Conservation (phyloP, 805 yeast genomes). For the Zygosaccharomyces bisporus region DNA sequence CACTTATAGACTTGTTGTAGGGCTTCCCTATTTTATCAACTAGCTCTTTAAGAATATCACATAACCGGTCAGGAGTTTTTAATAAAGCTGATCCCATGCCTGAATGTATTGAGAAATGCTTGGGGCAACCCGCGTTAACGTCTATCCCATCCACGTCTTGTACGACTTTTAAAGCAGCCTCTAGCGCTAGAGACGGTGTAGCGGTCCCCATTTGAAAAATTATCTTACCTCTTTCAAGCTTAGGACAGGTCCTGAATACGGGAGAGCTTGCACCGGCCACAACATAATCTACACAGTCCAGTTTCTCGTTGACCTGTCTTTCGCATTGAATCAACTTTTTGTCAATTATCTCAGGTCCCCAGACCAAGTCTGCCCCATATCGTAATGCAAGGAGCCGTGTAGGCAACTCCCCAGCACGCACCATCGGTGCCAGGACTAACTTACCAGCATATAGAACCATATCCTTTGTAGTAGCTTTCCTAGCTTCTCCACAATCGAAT, state of each 20-base stretch:
- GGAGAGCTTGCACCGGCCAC: constrained; percentile 24
- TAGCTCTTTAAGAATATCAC: constrained; percentile 59
- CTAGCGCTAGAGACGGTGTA: constrained; percentile 75
- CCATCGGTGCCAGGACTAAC: constrained; percentile 93
- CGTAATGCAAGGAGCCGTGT: constrained; percentile 73
- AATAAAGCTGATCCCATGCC: constrained; percentile 98
- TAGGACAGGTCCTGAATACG: constrained; percentile 70
- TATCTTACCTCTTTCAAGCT: constrained; percentile 57
- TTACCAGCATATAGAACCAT: constrained; percentile 75
- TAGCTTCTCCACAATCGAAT: not conserved
- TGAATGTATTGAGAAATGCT: constrained; percentile 87
- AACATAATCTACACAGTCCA: constrained; percentile 60
- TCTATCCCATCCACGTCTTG: constrained; percentile 90
- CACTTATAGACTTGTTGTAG: constrained; percentile 74
- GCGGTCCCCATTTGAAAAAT: constrained; percentile 92
- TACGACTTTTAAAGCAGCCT: constrained; percentile 79
- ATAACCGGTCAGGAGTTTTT: constrained; percentile 73
- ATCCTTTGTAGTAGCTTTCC: not conserved
- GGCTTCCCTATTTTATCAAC: constrained; percentile 82
- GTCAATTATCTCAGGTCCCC: constrained; percentile 94
- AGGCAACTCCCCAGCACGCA: constrained; percentile 91
- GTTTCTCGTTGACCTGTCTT: constrained; percentile 53
- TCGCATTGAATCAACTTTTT: constrained; percentile 71
- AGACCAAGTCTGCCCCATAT: constrained; percentile 90
- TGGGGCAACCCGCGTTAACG: constrained; percentile 95